These are phyloP conservation scores for Kodamaea fukazawae DNA, from an alignment of 805 yeast genomes.

Conservation along the genomic window DNA sequence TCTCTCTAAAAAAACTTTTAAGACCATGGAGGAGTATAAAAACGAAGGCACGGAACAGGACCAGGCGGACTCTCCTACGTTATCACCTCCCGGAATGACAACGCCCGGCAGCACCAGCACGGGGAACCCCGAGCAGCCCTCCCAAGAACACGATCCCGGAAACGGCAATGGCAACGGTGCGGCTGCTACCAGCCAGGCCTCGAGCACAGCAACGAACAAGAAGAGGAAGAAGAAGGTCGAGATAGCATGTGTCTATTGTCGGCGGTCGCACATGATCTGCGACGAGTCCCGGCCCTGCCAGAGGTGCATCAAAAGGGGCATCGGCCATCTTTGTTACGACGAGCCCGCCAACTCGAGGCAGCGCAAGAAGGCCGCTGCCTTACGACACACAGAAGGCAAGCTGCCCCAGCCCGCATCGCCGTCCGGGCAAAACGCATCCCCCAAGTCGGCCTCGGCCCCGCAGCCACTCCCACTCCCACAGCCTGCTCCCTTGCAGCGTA, in stretches of 20 bases:
- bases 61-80: too few species aligned
- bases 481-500: constrained; percentile 1
- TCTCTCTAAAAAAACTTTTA: too few species aligned
- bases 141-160: background rate
- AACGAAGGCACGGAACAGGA: too few species aligned
- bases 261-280: constrained; percentile 93
- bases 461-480: constrained; percentile 9
- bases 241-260: constrained; percentile 84
- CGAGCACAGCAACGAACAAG: constrained; percentile 6
- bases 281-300: constrained; percentile 75
- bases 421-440: constrained; percentile 1
- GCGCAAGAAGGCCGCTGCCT: constrained; percentile 35
- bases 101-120: background rate
- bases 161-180: background rate
- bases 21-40: too few species aligned
- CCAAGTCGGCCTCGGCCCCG: constrained; percentile 6
- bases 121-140: background rate
- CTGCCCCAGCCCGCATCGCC: background rate
- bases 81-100: too few species aligned
- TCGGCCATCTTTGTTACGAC: constrained; percentile 83
- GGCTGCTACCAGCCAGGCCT: background rate
- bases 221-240: constrained; percentile 51
- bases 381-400: constrained; percentile 9
- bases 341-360: constrained; percentile 52
- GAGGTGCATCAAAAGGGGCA: constrained; percentile 81